phyloP scores from a whole-genome alignment of 2,329 filamentous ascomycete species.

The Arthrobotrys sphaeroides region DNA sequence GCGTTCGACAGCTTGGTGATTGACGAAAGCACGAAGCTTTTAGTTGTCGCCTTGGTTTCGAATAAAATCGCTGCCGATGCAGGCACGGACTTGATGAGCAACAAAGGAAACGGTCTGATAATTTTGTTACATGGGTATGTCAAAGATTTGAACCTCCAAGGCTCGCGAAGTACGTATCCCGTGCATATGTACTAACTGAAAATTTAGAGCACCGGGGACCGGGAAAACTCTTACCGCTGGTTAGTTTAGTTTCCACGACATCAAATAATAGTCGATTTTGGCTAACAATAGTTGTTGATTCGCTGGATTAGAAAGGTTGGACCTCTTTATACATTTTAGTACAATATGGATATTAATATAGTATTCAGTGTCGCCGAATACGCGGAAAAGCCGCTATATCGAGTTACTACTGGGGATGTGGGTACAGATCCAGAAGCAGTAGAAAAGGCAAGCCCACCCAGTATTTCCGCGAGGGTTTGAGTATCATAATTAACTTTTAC shows the following conservation, averaged over 20 bases:
- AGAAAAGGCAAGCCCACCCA: conserved; percentile 57
- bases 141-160: too few relatives aligned
- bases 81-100: not conserved
- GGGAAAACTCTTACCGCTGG: conserved; percentile 10
- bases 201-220: not conserved
- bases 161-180: too few relatives aligned
- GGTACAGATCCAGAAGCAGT: conserved; percentile 60
- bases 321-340: not conserved
- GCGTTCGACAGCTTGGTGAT: not conserved
- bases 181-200: not conserved
- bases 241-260: not conserved
- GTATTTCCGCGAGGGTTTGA: too few relatives aligned
- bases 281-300: not conserved
- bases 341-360: not conserved
- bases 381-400: conserved; percentile 61
- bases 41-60: not conserved
- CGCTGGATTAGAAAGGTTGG: not conserved
- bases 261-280: not conserved
- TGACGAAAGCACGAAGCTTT: not conserved
- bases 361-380: conserved; percentile 61
- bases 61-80: not conserved
- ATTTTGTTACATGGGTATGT: not conserved
- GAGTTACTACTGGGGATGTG: conserved; percentile 62
- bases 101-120: not conserved
- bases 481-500: not conserved